A percentile compares a stretch with the other conserved stretches of the same genome.
Evolutionary conservation across 2,329 filamentous ascomycete species (phyloP).

Genomic region (Fusarium pseudonygamai): DNA sequence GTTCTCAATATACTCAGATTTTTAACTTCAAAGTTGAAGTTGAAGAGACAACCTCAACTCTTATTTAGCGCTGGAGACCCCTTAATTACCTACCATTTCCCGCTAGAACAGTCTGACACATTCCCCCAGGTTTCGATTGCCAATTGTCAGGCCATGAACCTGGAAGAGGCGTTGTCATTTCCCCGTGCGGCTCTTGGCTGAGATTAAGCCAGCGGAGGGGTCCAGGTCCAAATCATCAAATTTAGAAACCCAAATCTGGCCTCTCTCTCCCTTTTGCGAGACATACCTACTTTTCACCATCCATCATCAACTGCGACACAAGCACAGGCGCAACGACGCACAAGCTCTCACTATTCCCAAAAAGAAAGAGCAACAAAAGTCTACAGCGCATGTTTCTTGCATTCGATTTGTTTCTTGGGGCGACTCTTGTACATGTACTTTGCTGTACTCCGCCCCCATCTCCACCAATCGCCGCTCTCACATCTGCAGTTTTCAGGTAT

Average conservation of each 20-base stretch:
- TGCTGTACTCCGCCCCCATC: constrained; percentile 26
- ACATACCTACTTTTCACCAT: neutral
- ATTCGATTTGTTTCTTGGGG: constrained; percentile 28
- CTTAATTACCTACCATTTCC: constrained; percentile 8
- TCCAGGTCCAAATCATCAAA: constrained; percentile 27
- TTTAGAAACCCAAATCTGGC: constrained; percentile 38
- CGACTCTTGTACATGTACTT: constrained; percentile 27
- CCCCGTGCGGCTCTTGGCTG: constrained; percentile 36
- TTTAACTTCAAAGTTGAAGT: neutral
- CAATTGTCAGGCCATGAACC: constrained; percentile 38
- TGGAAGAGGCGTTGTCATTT: constrained; percentile 25
- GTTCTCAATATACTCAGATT: neutral
- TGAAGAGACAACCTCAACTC: neutral
- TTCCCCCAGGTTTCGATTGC: constrained; percentile 38
- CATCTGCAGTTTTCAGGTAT: constrained; percentile 17
- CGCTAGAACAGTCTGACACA: constrained; percentile 36
- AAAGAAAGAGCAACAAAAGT: neutral
- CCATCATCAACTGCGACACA: constrained; percentile 7
- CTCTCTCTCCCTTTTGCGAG: constrained; percentile 11
- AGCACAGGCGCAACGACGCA: neutral
- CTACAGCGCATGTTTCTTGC: constrained; percentile 22
- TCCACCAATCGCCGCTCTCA: constrained; percentile 31
- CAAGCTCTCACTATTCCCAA: constrained; percentile 8
- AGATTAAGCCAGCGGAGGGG: constrained; percentile 19
- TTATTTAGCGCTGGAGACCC: constrained; percentile 12